A percentile compares a stretch with the other conserved stretches of the same genome.
Conservation (phyloP, 306 rosid species). For the Cercis canadensis region DNA sequence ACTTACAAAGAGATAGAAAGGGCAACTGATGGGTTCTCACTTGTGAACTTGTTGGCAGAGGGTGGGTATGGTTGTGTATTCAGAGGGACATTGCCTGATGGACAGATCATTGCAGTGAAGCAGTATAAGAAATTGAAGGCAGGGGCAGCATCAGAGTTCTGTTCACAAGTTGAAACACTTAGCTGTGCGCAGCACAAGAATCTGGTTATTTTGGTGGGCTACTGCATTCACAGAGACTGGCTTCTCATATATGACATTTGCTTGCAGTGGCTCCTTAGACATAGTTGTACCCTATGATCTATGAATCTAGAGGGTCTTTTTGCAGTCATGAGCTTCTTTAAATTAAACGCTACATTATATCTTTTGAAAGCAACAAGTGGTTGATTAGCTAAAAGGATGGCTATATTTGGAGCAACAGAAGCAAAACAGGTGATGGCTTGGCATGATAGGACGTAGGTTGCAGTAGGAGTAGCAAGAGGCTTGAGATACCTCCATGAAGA, state of each 20-base stretch:
- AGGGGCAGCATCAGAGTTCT: slow-evolving; percentile 27
- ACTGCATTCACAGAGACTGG: slow-evolving; percentile 40
- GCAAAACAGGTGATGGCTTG: slow-evolving; percentile 27
- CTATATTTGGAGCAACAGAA: background rate
- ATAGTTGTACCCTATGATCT: too few species aligned
- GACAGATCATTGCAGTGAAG: slow-evolving; percentile 43
- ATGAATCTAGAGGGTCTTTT: too few species aligned
- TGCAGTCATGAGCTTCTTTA: too few species aligned
- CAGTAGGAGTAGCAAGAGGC: slow-evolving; percentile 38
- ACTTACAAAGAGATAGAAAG: slow-evolving; percentile 28
- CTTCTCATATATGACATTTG: slow-evolving; percentile 37
- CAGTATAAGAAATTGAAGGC: slow-evolving; percentile 25
- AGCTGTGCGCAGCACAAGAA: slow-evolving; percentile 39
- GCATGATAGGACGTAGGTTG: slow-evolving; percentile 30
- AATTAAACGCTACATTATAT: too few species aligned
- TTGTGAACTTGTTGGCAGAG: slow-evolving; percentile 30
- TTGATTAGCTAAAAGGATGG: background rate
- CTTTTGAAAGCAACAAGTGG: too few species aligned
- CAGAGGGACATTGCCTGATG: slow-evolving; percentile 37
- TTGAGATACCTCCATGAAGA: slow-evolving; percentile 43
- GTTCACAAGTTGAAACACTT: slow-evolving; percentile 38
- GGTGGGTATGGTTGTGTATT: slow-evolving; percentile 24
- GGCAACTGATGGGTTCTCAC: slow-evolving; percentile 35
- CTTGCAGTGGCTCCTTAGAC: slow-evolving; percentile 44
- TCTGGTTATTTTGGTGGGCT: slow-evolving; percentile 37